Conservation (phyloP, 2,329 filamentous ascomycete genomes). For the Epichloe brachyelytri region DNA sequence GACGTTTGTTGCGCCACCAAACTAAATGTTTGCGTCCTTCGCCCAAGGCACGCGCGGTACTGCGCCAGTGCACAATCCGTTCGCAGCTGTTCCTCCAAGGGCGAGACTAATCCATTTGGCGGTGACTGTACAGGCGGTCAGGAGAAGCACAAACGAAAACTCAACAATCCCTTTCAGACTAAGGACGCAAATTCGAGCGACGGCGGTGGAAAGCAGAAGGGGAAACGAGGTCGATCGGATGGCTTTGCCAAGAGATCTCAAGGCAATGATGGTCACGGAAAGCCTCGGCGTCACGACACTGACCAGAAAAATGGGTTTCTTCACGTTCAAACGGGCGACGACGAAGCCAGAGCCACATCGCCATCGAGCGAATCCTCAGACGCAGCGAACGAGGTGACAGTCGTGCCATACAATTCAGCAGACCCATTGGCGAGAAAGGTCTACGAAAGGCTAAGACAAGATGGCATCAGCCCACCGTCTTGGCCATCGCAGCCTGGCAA, state of each 20-base stretch:
- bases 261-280: slow-evolving; percentile 4
- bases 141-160: slow-evolving; percentile 15
- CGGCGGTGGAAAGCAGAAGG: slow-evolving; percentile 10
- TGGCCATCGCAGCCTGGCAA: slow-evolving; percentile 45
- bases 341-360: slow-evolving; percentile 14
- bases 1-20: slow-evolving; percentile 27
- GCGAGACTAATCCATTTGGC: slow-evolving; percentile 15
- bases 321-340: slow-evolving; percentile 1
- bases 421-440: slow-evolving; percentile 37
- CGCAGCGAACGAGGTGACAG: slow-evolving; percentile 4
- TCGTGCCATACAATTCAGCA: slow-evolving; percentile 12
- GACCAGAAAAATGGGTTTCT: slow-evolving; percentile 4
- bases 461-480: slow-evolving; percentile 38
- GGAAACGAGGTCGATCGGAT: slow-evolving; percentile 13
- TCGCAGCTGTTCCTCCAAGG: slow-evolving; percentile 12
- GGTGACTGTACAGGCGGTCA: slow-evolving; percentile 17
- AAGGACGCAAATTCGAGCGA: slow-evolving; percentile 15
- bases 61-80: slow-evolving; percentile 23
- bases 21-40: slow-evolving; percentile 26
- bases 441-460: slow-evolving; percentile 37
- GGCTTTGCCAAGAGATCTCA: slow-evolving; percentile 8
- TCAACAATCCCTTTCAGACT: slow-evolving; percentile 16
- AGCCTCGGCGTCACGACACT: background rate
- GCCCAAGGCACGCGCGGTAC: slow-evolving; percentile 22
- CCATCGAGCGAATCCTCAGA: slow-evolving; percentile 13